Base-by-base conservation (phyloP, 2,329 filamentous ascomycete species). In the Arthroderma sp. region DNA sequence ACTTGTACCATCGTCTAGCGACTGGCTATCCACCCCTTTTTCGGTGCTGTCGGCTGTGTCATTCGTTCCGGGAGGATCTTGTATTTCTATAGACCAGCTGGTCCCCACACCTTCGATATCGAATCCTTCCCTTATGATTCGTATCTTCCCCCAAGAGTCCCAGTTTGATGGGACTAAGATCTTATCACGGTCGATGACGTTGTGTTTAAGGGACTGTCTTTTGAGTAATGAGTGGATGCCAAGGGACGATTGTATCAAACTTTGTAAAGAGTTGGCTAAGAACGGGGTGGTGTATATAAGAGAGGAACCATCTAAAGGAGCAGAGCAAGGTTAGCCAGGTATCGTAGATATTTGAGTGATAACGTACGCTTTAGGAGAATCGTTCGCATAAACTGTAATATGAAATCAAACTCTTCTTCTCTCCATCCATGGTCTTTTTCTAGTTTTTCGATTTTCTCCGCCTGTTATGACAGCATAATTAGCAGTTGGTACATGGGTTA, bases 141-240 rank as follows among this genome's bases (percentile, higher is more conserved):
- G 77, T 48, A 98, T 95, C 66, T 96, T 98, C 48, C 87, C 88
- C 85, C 87, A 95, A 0, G 88, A 95, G 64, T 98, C 91, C 91
- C 91, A 98, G 62, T 95, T 95, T 10, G 88, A 83, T 1, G 89
- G 89, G 0, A 98, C 84, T 4, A 95, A 73, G 44, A 98, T 88
- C 71, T 93, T 93, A 63, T 94, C 88, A 48, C 89, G 77, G 66
- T 91, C 91, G 53, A 93, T 91, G 49, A 93, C 84, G 56, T 94
- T 94, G 61, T 88, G 83, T 65, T 86, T 91, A 27, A 93, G 72
- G 27, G 82, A 78, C 57, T 86, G 77, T 50, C 80, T 77, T 63
- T 86, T 86, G 11, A 93, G 69, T 15, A 91, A 73, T 22, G 85
- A 93, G 49, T 85, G 86, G 60, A 94, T 88, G 44, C 84, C 85